Base-by-base conservation (phyloP, 495 filamentous ascomycete genomes). In the Aspergillus carlsbadensis region DNA sequence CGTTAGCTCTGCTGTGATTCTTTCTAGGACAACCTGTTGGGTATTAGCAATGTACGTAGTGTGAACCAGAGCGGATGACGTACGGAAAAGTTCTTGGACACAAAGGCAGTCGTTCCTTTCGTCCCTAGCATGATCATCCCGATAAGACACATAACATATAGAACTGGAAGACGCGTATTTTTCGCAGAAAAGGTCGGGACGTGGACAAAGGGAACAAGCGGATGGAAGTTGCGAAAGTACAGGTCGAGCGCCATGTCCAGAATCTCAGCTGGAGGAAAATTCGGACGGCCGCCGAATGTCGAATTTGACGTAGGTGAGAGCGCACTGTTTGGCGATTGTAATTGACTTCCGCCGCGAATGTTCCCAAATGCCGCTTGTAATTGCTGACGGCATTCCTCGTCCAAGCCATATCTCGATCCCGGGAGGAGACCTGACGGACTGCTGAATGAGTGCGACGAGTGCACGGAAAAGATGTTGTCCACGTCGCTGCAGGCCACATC, bases 241-340 rank as follows among this genome's bases (percentile, higher is more conserved):
- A 79, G 61, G 46, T 82, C 79, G n/a, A 82, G 65, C n/a, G 76
- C 76, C 69, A 80, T 79, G 58, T 82, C 78, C n/a, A 82, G 62
- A n/a, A 80, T 72, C 54, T 81, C 78, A 7, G 76, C 73, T 6
- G 77, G 76, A 45, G 79, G 79, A 35, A 81, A 82, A 18, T 60
- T 68, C 10, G 70, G 56, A 10, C 69, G 59, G 42, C 61, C 52
- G 44, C 57, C 67, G 7, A 61, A 58, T 14, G 61, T 45, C 29
- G 64, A 64, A 31, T 43, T 63, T 11, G 64, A 61, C 17, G 66
- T 54, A 1, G 69, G 67, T 20, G 71, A 68, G 17, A 65, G 40
- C 13, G 57, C 59, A 47, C 68, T 65, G 18, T 56, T 57, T 29
- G 64, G 59, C 2, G 65, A 67, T 20, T 70, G 68, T 37, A 64